Base-by-base conservation (phyloP, 306 rosid species). In the Dryas drummondii region DNA sequence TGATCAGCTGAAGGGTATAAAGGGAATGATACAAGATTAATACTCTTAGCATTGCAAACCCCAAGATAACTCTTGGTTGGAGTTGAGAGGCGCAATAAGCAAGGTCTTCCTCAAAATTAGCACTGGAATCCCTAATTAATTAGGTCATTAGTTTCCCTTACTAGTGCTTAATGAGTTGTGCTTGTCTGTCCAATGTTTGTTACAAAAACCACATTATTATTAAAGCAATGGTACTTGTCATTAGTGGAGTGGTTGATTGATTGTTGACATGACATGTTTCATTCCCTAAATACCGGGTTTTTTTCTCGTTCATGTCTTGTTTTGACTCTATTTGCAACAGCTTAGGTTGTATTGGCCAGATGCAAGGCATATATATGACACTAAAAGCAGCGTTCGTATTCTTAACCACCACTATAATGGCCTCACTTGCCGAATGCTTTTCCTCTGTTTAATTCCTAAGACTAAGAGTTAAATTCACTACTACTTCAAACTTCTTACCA, bases 141-240 rank as follows among this genome's bases (percentile, higher is more conserved):
- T 61, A 69, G 73, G 54, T 78, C 59, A 66, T 81, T 68, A 59
- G 82, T 81, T 80, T 84, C 60, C 64, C 80, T 77, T 57, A 82
- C 71, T 82, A 93, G 94, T 91, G 98, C 92, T 85, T 45, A 78
- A 76, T 91, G 92, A 87, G 96, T 88, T 88, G 96, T 89, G 83
- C 71, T 81, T 89, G 96, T 88, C 96, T 89, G 90, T 81, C 87
- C 85, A 87, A 71, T 77, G 81, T 81, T 75, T 69, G 80, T 74
- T 77, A 75, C 74, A 80, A 86, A 46, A 79, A 82, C 72, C 84
- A 81, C 81, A 80, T 52, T 80, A 82, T 85, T 82, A 84, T 75
- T 85, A 71, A 73, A 71, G 73, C 80, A 76, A 68, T 60, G 19
- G 59, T 72, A 71, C 76, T 67, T 67, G 74, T 70, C 58, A 76